Percentiles rank a stretch among this genome's conserved stretches.
phyloP scores from a whole-genome alignment of 148 eudicot genomes.

The Fagopyrum esculentum region DNA sequence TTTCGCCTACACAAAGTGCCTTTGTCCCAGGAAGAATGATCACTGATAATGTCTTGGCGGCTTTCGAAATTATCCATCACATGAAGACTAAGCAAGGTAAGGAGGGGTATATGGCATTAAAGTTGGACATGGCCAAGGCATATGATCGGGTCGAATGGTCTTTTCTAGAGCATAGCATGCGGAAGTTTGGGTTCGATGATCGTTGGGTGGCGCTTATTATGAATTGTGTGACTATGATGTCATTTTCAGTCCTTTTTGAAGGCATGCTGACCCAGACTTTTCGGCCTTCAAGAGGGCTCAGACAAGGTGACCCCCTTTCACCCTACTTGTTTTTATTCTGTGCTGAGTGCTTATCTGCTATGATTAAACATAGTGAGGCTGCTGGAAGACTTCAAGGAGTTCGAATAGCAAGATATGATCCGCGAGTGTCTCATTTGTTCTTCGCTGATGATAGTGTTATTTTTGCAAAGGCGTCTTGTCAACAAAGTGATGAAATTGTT shows the following conservation, averaged over 20 bases:
- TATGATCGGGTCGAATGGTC: constrained; percentile 10
- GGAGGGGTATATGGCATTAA: neutral
- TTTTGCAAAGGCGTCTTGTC: neutral
- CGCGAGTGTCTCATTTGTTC: neutral
- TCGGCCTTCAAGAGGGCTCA: neutral
- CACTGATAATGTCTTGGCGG: neutral
- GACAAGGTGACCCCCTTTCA: constrained; percentile 10
- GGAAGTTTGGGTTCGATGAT: neutral
- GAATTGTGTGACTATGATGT: neutral
- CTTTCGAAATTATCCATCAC: neutral
- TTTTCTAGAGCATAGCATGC: neutral
- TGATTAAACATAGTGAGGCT: neutral
- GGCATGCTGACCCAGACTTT: neutral
- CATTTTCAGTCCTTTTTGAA: neutral
- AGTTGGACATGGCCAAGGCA: neutral
- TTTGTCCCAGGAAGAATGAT: neutral
- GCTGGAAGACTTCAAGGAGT: neutral
- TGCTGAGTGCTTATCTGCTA: neutral
- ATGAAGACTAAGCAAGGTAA: neutral
- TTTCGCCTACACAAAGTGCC: neutral
- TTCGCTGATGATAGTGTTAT: constrained; percentile 4
- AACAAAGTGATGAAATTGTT: neutral
- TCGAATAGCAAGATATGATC: neutral
- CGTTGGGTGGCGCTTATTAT: neutral
- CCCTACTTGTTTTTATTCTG: neutral